Evolutionary conservation across 2,329 filamentous ascomycete species (phyloP), one percentile per base, ranked within the genome.

Genomic region (Fusarium devonianum): DNA sequence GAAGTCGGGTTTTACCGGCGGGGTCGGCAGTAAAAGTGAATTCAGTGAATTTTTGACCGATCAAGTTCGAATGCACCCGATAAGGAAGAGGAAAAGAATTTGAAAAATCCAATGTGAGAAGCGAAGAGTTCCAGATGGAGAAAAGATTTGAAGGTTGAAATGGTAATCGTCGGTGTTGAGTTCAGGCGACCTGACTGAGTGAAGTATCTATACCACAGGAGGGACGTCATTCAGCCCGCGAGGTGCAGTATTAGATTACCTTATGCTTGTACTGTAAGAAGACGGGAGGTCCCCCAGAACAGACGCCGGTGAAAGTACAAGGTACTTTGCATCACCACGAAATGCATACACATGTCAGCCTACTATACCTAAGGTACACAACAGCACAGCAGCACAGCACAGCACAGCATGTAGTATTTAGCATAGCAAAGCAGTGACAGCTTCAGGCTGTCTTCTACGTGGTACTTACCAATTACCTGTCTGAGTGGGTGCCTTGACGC

Each of bases 141-240:
- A 11, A 17, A 21, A 40, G 16, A 21, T 37, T 17, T 23, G 28
- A 30, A 41, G 36, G 36, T 18, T 36, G 39, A 37, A 39, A 48
- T 33, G 42, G 37, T 17, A 47, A 33, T 33, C 23, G 28, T 39
- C 44, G 58, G 41, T 62, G 54, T 49, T 58, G 28, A 46, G 45
- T 44, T 44, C 29, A 42, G 36, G 17, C 37, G 55, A 48, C 26
- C 18, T 19, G 22, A n/a, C 34, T 32, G 23, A 44, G 9, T 1
- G 3, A 49, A 40, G 58, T 62, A 62, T 12, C 38, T 45, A 29
- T 62, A 60, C 58, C 35, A 7, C 17, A 35, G 32, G 13, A 19
- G 29, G 53, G 36, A 62, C 47, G 48, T 62, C 58, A 62, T 57
- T 25, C 43, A 23, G 29, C n/a, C n/a, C n/a, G n/a, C 13, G 18